These are phyloP conservation scores for Colletotrichum euphorbiae DNA, from an alignment of 2,329 filamentous ascomycete genomes.

Conservation along the genomic window DNA sequence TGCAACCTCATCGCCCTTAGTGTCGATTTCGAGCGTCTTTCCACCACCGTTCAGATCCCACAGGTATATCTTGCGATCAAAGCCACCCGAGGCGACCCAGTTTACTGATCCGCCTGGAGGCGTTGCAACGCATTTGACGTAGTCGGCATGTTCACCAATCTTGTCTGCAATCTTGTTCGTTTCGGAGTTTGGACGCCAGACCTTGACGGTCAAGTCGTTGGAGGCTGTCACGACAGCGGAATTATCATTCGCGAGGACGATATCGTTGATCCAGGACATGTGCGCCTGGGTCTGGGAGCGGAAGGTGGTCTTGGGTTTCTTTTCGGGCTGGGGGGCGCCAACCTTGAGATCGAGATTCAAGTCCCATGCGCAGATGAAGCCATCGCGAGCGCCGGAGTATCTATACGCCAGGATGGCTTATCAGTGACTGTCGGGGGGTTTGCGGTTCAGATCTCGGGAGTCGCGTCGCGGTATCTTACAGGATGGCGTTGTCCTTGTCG, in stretches of 20 bases:
- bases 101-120: constrained; percentile 71
- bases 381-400: constrained; percentile 95
- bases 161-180: constrained; percentile 73
- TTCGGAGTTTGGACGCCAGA: constrained; percentile 82
- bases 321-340: constrained; percentile 43
- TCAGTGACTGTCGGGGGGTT: background rate
- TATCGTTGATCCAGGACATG: constrained; percentile 97
- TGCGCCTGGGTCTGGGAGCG: constrained; percentile 77
- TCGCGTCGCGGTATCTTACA: constrained; percentile 69
- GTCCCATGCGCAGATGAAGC: constrained; percentile 96
- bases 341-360: constrained; percentile 75
- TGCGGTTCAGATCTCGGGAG: constrained; percentile 31
- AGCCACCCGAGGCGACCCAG: constrained; percentile 94
- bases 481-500: constrained; percentile 82
- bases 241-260: constrained; percentile 82
- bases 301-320: constrained; percentile 62
- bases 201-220: constrained; percentile 92
- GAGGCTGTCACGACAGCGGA: constrained; percentile 87
- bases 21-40: constrained; percentile 87
- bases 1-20: constrained; percentile 81
- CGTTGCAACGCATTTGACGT: constrained; percentile 92
- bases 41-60: constrained; percentile 94
- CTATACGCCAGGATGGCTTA: constrained; percentile 56
- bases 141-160: constrained; percentile 94
- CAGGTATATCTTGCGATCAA: constrained; percentile 90